These are phyloP conservation scores for Begonia masoniana DNA, from an alignment of 306 rosid species.

Conservation along the genomic window DNA sequence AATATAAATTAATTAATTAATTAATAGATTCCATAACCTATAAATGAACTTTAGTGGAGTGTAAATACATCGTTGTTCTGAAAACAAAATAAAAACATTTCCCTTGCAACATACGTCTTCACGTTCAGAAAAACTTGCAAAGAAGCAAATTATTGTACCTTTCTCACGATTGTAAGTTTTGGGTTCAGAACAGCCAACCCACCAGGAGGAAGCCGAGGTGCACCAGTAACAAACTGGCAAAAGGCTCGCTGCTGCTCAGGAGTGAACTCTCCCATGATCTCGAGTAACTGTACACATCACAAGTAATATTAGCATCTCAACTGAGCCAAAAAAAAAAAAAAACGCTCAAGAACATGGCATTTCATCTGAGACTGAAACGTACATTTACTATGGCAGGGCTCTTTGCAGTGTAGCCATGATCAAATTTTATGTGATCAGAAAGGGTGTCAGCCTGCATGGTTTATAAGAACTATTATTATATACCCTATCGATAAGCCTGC, in stretches of 20 bases:
- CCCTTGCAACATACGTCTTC: too few species aligned
- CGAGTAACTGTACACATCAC: slow-evolving; percentile 41
- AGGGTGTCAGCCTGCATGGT: slow-evolving; percentile 73
- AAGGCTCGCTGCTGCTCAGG: slow-evolving; percentile 91
- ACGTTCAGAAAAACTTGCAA: too few species aligned
- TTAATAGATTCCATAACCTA: too few species aligned
- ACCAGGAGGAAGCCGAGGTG: slow-evolving; percentile 96
- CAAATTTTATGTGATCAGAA: slow-evolving; percentile 87
- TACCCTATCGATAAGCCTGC: background rate
- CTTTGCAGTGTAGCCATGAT: slow-evolving; percentile 95
- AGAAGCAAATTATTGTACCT: slow-evolving; percentile 34
- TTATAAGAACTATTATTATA: background rate
- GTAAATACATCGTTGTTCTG: too few species aligned
- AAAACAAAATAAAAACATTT: too few species aligned
- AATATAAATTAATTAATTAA: too few species aligned
- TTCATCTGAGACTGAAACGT: slow-evolving; percentile 12
- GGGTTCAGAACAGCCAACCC: slow-evolving; percentile 93
- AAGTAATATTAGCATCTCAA: background rate
- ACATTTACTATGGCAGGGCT: slow-evolving; percentile 92
- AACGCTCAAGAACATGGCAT: too few species aligned
- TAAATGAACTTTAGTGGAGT: too few species aligned
- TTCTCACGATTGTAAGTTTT: slow-evolving; percentile 86
- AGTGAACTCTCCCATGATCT: slow-evolving; percentile 88
- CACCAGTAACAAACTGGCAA: slow-evolving; percentile 98
- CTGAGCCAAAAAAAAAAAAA: too few species aligned